Percentiles rank a stretch among this genome's conserved stretches.
These are phyloP conservation scores for Annulohypoxylon moriforme DNA, from an alignment of 495 filamentous ascomycete genomes.

Conservation along the genomic window DNA sequence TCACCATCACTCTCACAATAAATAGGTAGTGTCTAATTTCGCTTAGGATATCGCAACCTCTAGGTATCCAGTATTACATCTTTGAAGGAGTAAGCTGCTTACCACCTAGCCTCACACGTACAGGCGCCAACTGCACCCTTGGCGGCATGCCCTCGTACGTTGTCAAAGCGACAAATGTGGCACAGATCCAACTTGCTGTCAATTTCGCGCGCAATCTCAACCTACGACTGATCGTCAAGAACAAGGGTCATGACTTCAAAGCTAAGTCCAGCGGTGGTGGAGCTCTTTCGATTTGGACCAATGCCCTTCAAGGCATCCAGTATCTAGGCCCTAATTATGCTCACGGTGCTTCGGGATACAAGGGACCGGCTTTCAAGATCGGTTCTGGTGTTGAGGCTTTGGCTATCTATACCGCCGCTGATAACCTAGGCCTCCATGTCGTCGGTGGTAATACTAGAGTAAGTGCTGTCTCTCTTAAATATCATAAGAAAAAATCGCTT, in stretches of 20 bases:
- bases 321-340: slow-evolving; percentile 33
- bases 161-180: slow-evolving; percentile 53
- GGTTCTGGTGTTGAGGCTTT: slow-evolving; percentile 67
- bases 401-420: slow-evolving; percentile 62
- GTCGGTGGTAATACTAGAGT: slow-evolving; percentile 61
- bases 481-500: not conserved
- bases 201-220: slow-evolving; percentile 66
- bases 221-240: slow-evolving; percentile 69
- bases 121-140: slow-evolving; percentile 55
- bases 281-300: slow-evolving; percentile 69
- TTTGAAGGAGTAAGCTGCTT: slow-evolving; percentile 40
- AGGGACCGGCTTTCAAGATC: slow-evolving; percentile 65
- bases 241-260: slow-evolving; percentile 74
- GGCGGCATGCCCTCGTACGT: slow-evolving; percentile 65
- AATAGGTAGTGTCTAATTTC: not conserved
- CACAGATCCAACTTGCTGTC: slow-evolving; percentile 64
- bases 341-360: slow-evolving; percentile 49
- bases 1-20: not conserved
- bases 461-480: slow-evolving; percentile 10
- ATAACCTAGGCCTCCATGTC: slow-evolving; percentile 59
- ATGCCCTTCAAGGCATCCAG: slow-evolving; percentile 53
- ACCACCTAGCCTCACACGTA: slow-evolving; percentile 34
- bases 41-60: slow-evolving; percentile 25
- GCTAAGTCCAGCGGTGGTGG: slow-evolving; percentile 64
- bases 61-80: slow-evolving; percentile 36